Base-by-base conservation (phyloP, 2,329 filamentous ascomycete species). In the Venturia asperata region DNA sequence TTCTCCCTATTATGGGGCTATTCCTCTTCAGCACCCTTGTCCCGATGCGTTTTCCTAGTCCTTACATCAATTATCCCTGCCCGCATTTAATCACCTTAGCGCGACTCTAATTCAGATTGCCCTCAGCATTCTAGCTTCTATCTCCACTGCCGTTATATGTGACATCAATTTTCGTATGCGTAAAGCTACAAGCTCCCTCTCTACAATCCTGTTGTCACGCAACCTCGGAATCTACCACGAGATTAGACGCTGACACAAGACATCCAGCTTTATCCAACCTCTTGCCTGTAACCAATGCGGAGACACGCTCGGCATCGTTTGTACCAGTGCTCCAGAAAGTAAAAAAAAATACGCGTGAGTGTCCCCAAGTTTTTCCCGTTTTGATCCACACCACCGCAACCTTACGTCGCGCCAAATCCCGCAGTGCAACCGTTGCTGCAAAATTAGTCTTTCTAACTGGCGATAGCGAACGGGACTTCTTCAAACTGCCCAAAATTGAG, bases 401-500 rank as follows among this genome's bases (percentile, higher is more conserved):
- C 52, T 61, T 42, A n/a, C 27, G 55, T 41, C 24, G 39, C 11
- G 52, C 64, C 24, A 34, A 64, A 4, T 24, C 11, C 30, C n/a
- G 52, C 27, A 17, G 27, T 52, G 34, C 64, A 27, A 61, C 56
- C 19, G 13, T 49, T 21, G 5, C 37, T 7, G 27, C 56, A 30
- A 61, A 47, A 47, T 24, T 52, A 65, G 39, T 27, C 24, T 15
- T 39, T 39, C 66, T 69, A 64, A 68, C 66, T 47, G 64, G 42
- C 65, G 65, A 47, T 67, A 77, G 76, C 60, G 70, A 68, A 64
- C 72, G 75, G 62, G 72, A 77, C 47, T 72, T 77, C 64, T 77
- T 76, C 69, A 76, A 77, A 66, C 68, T 77, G n/a, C 67, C 72
- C 62, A 71, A 71, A 67, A 74, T 77, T 68, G 69, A 75, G 65